phyloP scores from a whole-genome alignment of 169 alveolate species.

The Cryptosporidium bovis region DNA sequence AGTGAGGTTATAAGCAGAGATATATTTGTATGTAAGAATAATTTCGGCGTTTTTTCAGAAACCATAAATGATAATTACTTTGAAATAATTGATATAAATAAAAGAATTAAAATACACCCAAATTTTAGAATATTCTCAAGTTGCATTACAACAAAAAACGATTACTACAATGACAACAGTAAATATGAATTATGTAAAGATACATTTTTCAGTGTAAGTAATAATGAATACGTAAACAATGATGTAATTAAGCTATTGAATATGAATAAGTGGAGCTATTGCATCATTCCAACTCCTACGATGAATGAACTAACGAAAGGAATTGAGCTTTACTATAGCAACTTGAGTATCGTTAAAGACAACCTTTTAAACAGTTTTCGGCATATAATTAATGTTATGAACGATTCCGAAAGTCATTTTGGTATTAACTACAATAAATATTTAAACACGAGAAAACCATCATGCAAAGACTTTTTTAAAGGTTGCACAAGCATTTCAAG shows the following conservation, averaged over 20 bases:
- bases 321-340: constrained; percentile 1
- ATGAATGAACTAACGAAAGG: constrained; percentile 13
- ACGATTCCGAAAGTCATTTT: not conserved
- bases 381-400: not conserved
- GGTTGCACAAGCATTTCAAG: constrained; percentile 22
- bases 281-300: constrained; percentile 35
- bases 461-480: constrained; percentile 34
- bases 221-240: not conserved
- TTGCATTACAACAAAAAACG: not conserved
- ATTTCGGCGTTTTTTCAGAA: constrained; percentile 77
- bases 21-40: constrained; percentile 79
- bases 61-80: constrained; percentile 11
- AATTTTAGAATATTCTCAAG: constrained; percentile 38
- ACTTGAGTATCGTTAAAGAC: not conserved
- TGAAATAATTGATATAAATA: constrained; percentile 30
- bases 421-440: not conserved
- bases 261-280: constrained; percentile 14
- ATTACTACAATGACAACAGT: constrained; percentile 23
- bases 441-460: constrained; percentile 28
- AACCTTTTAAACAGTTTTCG: constrained; percentile 10
- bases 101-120: constrained; percentile 24
- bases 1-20: constrained; percentile 80
- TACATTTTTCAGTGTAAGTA: not conserved
- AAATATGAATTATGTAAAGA: constrained; percentile 49
- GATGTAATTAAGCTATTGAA: constrained; percentile 4